Evolutionary conservation across 2,329 filamentous ascomycete genomes (phyloP), one percentile per base, ranked within the genome.

Genomic region (Scleromitrula shiraiana): DNA sequence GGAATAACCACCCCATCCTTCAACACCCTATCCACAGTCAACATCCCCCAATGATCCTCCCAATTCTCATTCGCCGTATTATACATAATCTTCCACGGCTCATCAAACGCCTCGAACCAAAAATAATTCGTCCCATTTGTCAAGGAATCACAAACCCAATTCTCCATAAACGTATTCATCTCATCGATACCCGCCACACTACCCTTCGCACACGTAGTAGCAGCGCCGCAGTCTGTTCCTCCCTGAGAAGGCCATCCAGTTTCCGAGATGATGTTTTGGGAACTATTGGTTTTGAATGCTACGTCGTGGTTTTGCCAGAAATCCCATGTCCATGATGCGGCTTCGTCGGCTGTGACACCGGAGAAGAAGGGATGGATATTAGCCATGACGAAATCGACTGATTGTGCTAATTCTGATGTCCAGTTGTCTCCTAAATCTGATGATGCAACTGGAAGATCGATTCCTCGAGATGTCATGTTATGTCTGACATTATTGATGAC

Each of bases 311-410:
- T 70, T 37, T 83, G 68, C 85, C 89, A 97, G 68, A 96, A 97
- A 14, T 67, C 67, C 68, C 74, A 87, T 0, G 91, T 95, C 91
- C 91, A 97, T 7, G 64, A 68, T 0, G 89, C 83, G 0, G 88
- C 88, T 1, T 76, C 64, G 2, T 77, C 70, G 2, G 81, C 83
- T 0, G 76, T 70, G 10, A 88, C 80, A 39, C 91, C 91, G 0
- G 83, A 85, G 63, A 97, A 97, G 74, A 97, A 96, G 0, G 93
- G 91, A 64, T 97, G 93, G 46, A 97, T 87, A 63, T 97, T 97
- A 57, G 88, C 85, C 90, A 97, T 96, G 67, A 97, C 82, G 60
- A 87, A 82, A 65, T 97, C 90, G 35, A 88, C 85, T 43, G 80
- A 74, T 4, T 68, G 58, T 0, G 85, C 85, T 15, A 97, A 77